Base-by-base conservation (phyloP, 2,329 filamentous ascomycete genomes). In the Apiospora saccharicola region DNA sequence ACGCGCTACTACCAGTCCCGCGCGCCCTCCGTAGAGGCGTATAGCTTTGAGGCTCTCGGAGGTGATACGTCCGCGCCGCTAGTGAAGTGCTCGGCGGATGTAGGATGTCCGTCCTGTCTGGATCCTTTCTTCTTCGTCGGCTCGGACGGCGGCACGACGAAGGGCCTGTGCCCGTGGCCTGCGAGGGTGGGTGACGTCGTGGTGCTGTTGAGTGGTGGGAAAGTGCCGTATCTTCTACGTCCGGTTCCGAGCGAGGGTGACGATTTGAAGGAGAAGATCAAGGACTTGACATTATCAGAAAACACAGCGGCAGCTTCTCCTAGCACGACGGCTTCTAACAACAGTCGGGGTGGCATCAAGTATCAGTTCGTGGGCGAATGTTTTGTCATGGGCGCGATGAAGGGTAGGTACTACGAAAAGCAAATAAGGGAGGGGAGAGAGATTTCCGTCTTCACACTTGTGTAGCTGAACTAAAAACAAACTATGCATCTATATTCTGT, bases 341-440 rank as follows among this genome's bases (percentile, higher is more conserved):
- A 22, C 2, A 13, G 6, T 14, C 24, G 19, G 68, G 30, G 13
- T 4, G 13, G 6, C 13, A 46, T 6, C 5, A 30, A 70, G 68
- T 70, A 30, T 46, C 16, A 70, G 24, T 70, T 70, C 12, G 68
- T 70, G 13, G 68, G 68, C 47, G 68, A 70, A 8, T 70, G 68
- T 12, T 70, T 70, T 24, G 68, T 70, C 8, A 57, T 47, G 47
- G 34, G 34, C 6, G 43, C 43, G 10, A 70, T 70, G 68, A 16
- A 3, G 26, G 68, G 68, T 12, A 16, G 30, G 7, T 51, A 49
- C 68, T 70, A 47, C 49, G 44, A 57, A 24, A 70, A 37, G 46
- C 68, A 30, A 30, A 22, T 14, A 22, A 51, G 49, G n/a, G 30
- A 70, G 8, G 68, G 68, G 13, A n/a, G n/a, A 8, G 46, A 70